Percentiles rank a stretch among this genome's conserved stretches.
Evolutionary conservation across 371 early-diverging fungal species (phyloP).

Genomic region (Mortierella sp.): DNA sequence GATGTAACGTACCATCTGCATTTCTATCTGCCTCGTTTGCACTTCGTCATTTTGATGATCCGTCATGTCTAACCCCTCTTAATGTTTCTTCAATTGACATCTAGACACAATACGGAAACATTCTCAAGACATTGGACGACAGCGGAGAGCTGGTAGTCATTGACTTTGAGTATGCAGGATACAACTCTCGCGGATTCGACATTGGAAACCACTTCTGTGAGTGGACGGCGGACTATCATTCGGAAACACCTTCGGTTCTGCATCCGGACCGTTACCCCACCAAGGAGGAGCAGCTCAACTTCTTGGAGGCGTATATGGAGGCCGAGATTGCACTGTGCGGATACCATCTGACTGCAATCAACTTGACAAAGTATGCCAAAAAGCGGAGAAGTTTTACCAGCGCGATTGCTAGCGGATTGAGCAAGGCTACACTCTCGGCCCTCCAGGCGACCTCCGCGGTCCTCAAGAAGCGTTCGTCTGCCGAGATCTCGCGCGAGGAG

Average conservation of each 20-base stretch:
- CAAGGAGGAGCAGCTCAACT: conserved; percentile 66
- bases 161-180: conserved; percentile 92
- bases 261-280: conserved; percentile 70
- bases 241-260: conserved; percentile 65
- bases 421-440: conserved; percentile 30
- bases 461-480: conserved; percentile 7
- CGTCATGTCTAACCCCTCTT: not conserved
- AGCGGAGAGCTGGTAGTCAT: conserved; percentile 77
- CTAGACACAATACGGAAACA: conserved; percentile 87
- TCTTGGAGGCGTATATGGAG: conserved; percentile 77
- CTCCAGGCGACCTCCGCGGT: conserved; percentile 34
- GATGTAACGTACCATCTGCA: conserved; percentile 66
- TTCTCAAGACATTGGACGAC: conserved; percentile 66
- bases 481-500: conserved; percentile 8
- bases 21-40: not conserved
- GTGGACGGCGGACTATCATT: conserved; percentile 89
- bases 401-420: conserved; percentile 30
- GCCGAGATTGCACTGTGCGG: conserved; percentile 61
- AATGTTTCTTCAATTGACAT: not conserved
- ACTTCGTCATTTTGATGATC: not conserved
- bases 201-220: conserved; percentile 94
- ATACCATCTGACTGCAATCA: conserved; percentile 53
- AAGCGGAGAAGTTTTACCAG: conserved; percentile 28
- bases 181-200: conserved; percentile 86
- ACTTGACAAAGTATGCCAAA: conserved; percentile 28